phyloP scores from a whole-genome alignment of 2,329 filamentous ascomycete genomes.

The Colletotrichum caudatum region DNA sequence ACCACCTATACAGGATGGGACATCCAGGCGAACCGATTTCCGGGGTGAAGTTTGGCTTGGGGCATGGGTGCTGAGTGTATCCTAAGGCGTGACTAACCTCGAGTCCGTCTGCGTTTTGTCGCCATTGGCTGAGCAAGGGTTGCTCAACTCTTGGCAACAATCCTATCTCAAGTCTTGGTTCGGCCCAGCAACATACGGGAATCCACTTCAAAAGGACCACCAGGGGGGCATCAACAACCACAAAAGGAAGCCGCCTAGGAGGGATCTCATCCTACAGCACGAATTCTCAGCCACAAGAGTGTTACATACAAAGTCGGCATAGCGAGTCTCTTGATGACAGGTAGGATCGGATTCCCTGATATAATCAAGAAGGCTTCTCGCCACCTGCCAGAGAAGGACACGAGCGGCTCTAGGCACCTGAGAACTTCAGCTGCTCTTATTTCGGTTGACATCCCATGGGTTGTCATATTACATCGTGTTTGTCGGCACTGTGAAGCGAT shows the following conservation, averaged over 20 bases:
- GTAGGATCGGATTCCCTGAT: slow-evolving; percentile 18
- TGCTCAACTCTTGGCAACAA: slow-evolving; percentile 18
- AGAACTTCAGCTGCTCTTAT: not conserved
- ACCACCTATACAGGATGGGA: too few species aligned
- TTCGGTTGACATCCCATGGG: not conserved
- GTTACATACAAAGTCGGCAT: too few species aligned
- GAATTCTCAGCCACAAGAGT: not conserved
- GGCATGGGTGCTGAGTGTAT: not conserved
- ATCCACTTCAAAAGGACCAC: slow-evolving; percentile 2
- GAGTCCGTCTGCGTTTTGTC: not conserved
- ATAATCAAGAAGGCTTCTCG: not conserved
- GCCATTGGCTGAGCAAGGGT: slow-evolving; percentile 4
- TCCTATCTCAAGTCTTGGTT: slow-evolving; percentile 17
- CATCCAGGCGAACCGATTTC: not conserved
- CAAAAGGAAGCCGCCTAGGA: slow-evolving; percentile 17
- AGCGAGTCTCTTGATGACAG: not conserved
- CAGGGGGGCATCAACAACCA: not conserved
- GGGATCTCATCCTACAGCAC: slow-evolving; percentile 21
- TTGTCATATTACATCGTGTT: not conserved
- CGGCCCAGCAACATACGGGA: not conserved
- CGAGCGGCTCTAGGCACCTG: not conserved
- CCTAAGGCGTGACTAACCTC: not conserved
- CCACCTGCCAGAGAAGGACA: slow-evolving; percentile 13
- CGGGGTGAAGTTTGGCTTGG: not conserved
- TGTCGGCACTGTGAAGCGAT: not conserved